Percentiles rank a stretch among this genome's conserved stretches.
Conservation (phyloP, 2,329 filamentous ascomycete genomes). For the Cercospora canescens region DNA sequence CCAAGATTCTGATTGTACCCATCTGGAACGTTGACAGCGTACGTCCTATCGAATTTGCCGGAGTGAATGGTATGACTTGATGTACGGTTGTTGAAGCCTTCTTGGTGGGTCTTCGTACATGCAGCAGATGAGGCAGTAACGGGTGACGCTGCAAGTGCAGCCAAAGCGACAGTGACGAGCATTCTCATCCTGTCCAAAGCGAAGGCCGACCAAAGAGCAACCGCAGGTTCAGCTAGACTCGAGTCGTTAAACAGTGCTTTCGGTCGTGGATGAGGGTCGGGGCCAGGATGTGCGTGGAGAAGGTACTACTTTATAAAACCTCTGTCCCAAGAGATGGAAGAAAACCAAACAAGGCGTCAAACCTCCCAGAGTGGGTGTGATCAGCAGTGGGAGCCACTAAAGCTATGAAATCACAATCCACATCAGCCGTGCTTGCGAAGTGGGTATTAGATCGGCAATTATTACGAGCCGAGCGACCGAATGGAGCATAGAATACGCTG, state of each 20-base stretch:
- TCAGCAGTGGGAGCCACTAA: background rate
- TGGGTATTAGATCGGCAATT: background rate
- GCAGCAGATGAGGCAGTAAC: background rate
- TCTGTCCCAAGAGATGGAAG: too few relatives aligned
- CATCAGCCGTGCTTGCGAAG: background rate
- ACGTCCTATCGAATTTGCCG: constrained; percentile 24
- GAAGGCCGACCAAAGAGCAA: background rate
- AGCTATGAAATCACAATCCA: background rate
- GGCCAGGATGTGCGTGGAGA: background rate
- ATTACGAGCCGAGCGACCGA: background rate
- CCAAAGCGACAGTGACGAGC: background rate
- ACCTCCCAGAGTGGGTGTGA: background rate
- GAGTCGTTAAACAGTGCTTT: too few relatives aligned
- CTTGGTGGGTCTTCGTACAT: constrained; percentile 11
- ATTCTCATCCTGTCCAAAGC: background rate
- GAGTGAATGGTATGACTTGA: constrained; percentile 21
- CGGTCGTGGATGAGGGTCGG: background rate
- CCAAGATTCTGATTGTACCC: constrained; percentile 24
- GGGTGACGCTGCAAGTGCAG: constrained; percentile 1
- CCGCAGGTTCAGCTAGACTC: too few relatives aligned
- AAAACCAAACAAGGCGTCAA: too few relatives aligned
- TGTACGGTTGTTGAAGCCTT: constrained; percentile 23
- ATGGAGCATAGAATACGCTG: background rate
- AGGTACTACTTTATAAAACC: background rate
- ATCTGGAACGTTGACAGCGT: constrained; percentile 28